Conservation (phyloP, 768 basidiomycete species). For the Leccinum rimulosum region DNA sequence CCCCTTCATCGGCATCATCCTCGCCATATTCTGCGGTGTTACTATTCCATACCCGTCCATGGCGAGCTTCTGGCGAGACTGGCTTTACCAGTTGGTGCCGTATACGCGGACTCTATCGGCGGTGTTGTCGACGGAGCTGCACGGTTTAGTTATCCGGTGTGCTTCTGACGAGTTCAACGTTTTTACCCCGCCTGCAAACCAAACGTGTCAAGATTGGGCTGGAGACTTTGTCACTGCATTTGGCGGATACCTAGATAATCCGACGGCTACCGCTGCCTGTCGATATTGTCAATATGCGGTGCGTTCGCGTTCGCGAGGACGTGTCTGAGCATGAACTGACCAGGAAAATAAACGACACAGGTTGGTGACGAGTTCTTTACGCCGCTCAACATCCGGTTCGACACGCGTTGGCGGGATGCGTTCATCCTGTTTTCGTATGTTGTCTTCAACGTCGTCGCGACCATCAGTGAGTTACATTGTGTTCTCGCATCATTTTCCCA, state of each 20-base stretch:
- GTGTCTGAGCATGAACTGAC: not conserved
- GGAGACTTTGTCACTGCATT: slow-evolving; percentile 54
- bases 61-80: slow-evolving; percentile 68
- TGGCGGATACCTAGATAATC: slow-evolving; percentile 77
- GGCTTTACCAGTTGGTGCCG: slow-evolving; percentile 72
- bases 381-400: slow-evolving; percentile 65
- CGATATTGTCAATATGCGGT: slow-evolving; percentile 68
- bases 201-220: slow-evolving; percentile 74
- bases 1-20: slow-evolving; percentile 65
- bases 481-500: not conserved
- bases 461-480: slow-evolving; percentile 40
- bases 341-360: slow-evolving; percentile 11
- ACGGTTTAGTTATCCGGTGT: slow-evolving; percentile 66
- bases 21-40: slow-evolving; percentile 78
- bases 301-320: slow-evolving; percentile 5
- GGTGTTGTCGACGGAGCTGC: slow-evolving; percentile 75
- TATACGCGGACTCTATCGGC: slow-evolving; percentile 70
- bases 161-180: slow-evolving; percentile 63
- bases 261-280: slow-evolving; percentile 56
- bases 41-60: slow-evolving; percentile 68
- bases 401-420: slow-evolving; percentile 64
- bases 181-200: slow-evolving; percentile 71
- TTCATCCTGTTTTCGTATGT: slow-evolving; percentile 65
- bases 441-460: slow-evolving; percentile 68
- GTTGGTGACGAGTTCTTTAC: slow-evolving; percentile 69